Evolutionary conservation across 202 grass and related monocot genomes (phyloP).

Genomic region (Cymbopogon flexuosus): DNA sequence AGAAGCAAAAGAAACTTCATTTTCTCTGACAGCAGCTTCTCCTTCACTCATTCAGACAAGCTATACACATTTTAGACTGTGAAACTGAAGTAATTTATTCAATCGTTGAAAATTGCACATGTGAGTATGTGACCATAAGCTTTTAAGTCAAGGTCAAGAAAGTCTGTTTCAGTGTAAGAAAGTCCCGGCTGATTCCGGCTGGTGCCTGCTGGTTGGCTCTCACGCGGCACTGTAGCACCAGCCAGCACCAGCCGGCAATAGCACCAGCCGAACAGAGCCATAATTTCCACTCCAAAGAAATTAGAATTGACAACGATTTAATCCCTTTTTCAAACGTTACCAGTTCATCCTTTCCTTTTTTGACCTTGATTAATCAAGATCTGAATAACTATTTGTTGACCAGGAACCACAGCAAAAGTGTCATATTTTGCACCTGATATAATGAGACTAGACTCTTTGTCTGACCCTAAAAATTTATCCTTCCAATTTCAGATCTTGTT

Average conservation of each 20-base stretch:
- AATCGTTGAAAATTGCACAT: slow-evolving; percentile 14
- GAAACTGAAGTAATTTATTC: slow-evolving; percentile 13
- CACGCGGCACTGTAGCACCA: too few relatives aligned
- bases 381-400: slow-evolving; percentile 33
- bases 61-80: slow-evolving; percentile 10
- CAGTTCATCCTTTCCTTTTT: slow-evolving; percentile 18
- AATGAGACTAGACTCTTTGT: neutral
- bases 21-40: slow-evolving; percentile 36
- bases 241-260: too few relatives aligned
- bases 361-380: slow-evolving; percentile 22
- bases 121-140: neutral
- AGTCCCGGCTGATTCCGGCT: too few relatives aligned
- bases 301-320: neutral
- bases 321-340: slow-evolving; percentile 34
- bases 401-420: slow-evolving; percentile 26
- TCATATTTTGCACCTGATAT: slow-evolving; percentile 28
- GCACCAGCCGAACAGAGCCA: neutral
- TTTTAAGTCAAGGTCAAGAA: slow-evolving; percentile 24
- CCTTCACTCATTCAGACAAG: slow-evolving; percentile 27
- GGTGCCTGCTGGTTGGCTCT: too few relatives aligned
- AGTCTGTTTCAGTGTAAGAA: slow-evolving; percentile 26
- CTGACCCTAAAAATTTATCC: neutral
- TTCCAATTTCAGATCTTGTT: neutral
- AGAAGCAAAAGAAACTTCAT: slow-evolving; percentile 45
- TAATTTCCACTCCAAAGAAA: slow-evolving; percentile 10